Evolutionary conservation across 139 green algal genomes (phyloP).

Genomic region (Limnomonas spitsbergensis): DNA sequence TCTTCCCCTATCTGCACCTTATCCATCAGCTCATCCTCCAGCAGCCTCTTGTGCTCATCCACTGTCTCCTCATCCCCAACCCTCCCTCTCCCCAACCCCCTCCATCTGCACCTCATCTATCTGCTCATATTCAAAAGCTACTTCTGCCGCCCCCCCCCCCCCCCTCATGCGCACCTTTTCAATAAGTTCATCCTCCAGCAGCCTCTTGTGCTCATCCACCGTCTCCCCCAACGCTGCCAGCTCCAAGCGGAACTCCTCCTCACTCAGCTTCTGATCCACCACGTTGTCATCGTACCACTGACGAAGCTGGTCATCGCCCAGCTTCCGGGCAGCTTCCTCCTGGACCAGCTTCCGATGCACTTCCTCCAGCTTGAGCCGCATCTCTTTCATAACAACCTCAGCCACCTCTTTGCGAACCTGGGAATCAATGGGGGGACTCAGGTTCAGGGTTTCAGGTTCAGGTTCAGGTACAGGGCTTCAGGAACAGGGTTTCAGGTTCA

Average conservation of each 20-base stretch:
- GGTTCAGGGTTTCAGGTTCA: no score
- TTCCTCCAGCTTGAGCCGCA: not conserved
- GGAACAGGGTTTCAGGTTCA: no score
- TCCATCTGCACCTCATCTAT: no score
- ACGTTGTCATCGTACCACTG: not conserved
- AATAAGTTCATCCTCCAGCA: not conserved
- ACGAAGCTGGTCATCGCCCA: not conserved
- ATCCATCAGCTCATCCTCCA: constrained; percentile 5
- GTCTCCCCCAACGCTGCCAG: not conserved
- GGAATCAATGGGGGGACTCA: not conserved
- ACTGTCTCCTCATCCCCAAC: no score
- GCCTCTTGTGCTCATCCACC: not conserved
- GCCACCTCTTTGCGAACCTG: not conserved
- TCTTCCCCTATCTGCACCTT: no score
- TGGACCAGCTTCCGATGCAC: not conserved
- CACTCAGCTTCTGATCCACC: constrained; percentile 1
- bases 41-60: not conserved
- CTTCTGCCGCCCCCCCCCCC: no score
- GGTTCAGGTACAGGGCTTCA: no score
- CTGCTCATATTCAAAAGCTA: no score
- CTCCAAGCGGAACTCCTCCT: not conserved
- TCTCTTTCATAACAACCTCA: not conserved
- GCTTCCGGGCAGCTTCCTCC: not conserved
- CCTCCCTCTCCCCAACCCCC: no score
- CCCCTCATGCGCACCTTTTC: not conserved